These are phyloP conservation scores for Ascochyta lentis DNA, from an alignment of 2,329 filamentous ascomycete genomes.

Conservation along the genomic window DNA sequence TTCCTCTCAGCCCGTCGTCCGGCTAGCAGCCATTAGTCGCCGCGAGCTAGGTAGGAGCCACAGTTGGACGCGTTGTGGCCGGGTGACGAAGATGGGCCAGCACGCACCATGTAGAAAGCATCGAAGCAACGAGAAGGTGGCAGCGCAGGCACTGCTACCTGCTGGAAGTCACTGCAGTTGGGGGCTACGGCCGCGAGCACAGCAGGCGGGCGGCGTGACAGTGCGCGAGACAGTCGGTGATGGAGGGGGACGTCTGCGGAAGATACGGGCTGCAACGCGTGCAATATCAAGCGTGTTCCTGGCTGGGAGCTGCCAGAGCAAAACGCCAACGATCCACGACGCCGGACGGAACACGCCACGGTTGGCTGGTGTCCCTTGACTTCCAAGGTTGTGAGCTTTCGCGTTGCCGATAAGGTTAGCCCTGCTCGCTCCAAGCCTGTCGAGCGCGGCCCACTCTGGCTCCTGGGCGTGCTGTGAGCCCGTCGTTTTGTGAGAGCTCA, in stretches of 20 bases:
- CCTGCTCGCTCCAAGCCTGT: conserved; percentile 17
- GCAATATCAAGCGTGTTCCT: conserved; percentile 44
- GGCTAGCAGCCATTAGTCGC: conserved; percentile 14
- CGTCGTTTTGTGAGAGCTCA: conserved; percentile 46
- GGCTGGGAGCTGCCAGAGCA: conserved; percentile 38
- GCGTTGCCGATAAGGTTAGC: conserved; percentile 24
- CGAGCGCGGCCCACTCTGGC: conserved; percentile 31
- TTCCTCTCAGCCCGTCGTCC: conserved; percentile 20
- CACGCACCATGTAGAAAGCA: neutral
- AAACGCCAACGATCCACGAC: conserved; percentile 34
- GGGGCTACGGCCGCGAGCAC: conserved; percentile 13
- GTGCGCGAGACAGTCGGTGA: conserved; percentile 15
- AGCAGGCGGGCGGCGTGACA: conserved; percentile 15
- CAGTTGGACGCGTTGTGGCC: conserved; percentile 13
- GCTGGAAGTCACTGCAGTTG: conserved; percentile 1
- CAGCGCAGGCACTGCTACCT: no score
- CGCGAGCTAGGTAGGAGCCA: conserved; percentile 14
- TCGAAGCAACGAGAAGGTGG: neutral
- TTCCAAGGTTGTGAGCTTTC: conserved; percentile 31
- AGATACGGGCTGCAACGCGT: conserved; percentile 27
- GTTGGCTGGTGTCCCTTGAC: conserved; percentile 39
- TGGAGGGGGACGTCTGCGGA: conserved; percentile 21
- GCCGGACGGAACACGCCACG: conserved; percentile 20
- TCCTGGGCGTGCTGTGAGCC: conserved; percentile 39
- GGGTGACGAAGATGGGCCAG: neutral